These are phyloP conservation scores for Leccinum ponderosum DNA, from an alignment of 1,284 basidiomycete species.

Conservation along the genomic window DNA sequence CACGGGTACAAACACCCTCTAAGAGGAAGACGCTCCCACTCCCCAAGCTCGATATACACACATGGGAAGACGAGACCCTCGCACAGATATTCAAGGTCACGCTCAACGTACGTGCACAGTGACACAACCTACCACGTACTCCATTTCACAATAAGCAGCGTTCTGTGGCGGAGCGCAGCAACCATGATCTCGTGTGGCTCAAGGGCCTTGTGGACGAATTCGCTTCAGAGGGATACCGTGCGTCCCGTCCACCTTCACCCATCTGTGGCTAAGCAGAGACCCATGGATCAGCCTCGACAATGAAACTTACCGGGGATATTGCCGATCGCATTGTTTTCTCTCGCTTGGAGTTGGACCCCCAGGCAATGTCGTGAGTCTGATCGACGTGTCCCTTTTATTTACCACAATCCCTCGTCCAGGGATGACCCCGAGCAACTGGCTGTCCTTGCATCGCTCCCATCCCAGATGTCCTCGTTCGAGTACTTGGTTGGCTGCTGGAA, in stretches of 20 bases:
- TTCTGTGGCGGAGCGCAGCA: conserved; percentile 66
- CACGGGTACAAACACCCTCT: conserved; percentile 28
- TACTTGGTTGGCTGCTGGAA: conserved; percentile 94
- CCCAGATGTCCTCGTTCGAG: conserved; percentile 84
- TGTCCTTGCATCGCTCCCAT: conserved; percentile 77
- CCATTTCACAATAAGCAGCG: conserved; percentile 44
- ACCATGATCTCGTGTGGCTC: conserved; percentile 82
- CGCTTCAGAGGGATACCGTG: conserved; percentile 61
- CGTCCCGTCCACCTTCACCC: conserved; percentile 26
- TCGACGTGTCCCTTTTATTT: neutral
- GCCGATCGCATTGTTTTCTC: conserved; percentile 85
- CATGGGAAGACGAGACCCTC: conserved; percentile 78
- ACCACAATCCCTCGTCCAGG: conserved; percentile 37
- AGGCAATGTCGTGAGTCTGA: conserved; percentile 66
- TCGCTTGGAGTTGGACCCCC: conserved; percentile 81
- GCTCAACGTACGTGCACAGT: conserved; percentile 57
- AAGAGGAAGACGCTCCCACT: conserved; percentile 47
- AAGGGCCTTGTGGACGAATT: conserved; percentile 78
- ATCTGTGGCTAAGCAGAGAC: conserved; percentile 2
- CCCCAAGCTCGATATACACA: conserved; percentile 53
- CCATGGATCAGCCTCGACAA: conserved; percentile 24
- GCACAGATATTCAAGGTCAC: conserved; percentile 76
- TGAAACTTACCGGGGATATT: conserved; percentile 55
- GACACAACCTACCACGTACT: neutral
- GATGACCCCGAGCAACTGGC: conserved; percentile 82